phyloP scores from a whole-genome alignment of 2,329 filamentous ascomycete species.

The Sporothrix variecibatus region DNA sequence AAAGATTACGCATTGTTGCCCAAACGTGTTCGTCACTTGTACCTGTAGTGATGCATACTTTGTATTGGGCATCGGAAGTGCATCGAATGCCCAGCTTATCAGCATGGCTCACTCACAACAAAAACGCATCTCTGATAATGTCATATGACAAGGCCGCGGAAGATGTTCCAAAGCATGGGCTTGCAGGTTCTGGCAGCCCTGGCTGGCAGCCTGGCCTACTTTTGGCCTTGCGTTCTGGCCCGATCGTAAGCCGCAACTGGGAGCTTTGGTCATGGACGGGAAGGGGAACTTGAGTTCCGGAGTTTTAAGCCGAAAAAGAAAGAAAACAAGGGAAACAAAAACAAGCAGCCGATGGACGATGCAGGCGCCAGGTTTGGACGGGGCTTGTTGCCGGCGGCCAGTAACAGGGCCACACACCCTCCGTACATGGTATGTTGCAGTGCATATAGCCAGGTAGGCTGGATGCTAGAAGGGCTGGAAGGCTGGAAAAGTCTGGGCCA shows the following conservation, averaged over 20 bases:
- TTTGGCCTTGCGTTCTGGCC: neutral
- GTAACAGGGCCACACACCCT: neutral
- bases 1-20: neutral
- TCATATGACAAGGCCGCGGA: neutral
- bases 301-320: neutral
- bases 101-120: neutral
- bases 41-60: neutral
- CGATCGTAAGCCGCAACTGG: neutral
- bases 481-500: neutral
- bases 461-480: neutral
- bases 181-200: neutral
- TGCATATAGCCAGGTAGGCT: constrained; percentile 7
- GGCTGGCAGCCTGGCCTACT: neutral
- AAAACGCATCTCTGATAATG: neutral
- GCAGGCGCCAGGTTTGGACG: neutral
- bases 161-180: neutral
- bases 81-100: neutral
- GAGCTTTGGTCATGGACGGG: neutral
- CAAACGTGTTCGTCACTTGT: neutral
- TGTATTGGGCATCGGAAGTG: neutral
- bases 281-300: neutral
- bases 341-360: neutral
- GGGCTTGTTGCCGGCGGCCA: neutral
- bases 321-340: neutral
- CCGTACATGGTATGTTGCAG: neutral